phyloP scores from a whole-genome alignment of 129 eudicot genomes.

The Chrysanthemum lavandulifolium region DNA sequence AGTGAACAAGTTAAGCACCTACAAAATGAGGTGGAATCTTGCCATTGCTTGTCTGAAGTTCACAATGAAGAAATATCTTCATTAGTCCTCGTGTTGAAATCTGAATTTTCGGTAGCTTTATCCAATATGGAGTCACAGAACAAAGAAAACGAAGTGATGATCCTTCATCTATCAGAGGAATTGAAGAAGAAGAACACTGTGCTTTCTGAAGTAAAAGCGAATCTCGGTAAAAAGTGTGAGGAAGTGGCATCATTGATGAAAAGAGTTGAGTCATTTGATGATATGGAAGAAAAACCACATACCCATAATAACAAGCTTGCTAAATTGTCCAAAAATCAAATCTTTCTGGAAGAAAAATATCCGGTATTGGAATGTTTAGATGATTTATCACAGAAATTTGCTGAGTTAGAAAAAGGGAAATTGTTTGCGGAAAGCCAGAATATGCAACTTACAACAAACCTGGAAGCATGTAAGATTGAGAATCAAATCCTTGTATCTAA shows the following conservation, averaged over 20 bases:
- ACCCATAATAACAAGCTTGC: conserved; percentile 38
- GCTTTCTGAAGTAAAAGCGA: conserved; percentile 24
- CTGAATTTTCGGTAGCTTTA: conserved; percentile 42
- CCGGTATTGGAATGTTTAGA: conserved; percentile 33
- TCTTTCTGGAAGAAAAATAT: conserved; percentile 41
- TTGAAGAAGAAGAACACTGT: conserved; percentile 35
- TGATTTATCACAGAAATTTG: conserved; percentile 34
- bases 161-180: conserved; percentile 36
- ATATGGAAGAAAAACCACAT: conserved; percentile 37
- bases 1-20: conserved; percentile 40
- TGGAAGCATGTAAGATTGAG: conserved; percentile 25
- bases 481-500: conserved; percentile 30
- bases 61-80: conserved; percentile 45
- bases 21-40: conserved; percentile 41
- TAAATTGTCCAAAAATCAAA: conserved; percentile 40
- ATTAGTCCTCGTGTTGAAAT: conserved; percentile 43
- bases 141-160: conserved; percentile 35
- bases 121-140: conserved; percentile 28
- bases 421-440: conserved; percentile 37
- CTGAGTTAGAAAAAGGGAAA: conserved; percentile 42
- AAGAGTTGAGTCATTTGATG: conserved; percentile 25
- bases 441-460: conserved; percentile 19
- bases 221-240: conserved; percentile 35
- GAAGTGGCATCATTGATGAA: conserved; percentile 33
- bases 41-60: conserved; percentile 37